A percentile compares a stretch with the other conserved stretches of the same genome.
phyloP scores from a whole-genome alignment of 192 early-diverging fungal genomes.

The Mortierella claussenii region DNA sequence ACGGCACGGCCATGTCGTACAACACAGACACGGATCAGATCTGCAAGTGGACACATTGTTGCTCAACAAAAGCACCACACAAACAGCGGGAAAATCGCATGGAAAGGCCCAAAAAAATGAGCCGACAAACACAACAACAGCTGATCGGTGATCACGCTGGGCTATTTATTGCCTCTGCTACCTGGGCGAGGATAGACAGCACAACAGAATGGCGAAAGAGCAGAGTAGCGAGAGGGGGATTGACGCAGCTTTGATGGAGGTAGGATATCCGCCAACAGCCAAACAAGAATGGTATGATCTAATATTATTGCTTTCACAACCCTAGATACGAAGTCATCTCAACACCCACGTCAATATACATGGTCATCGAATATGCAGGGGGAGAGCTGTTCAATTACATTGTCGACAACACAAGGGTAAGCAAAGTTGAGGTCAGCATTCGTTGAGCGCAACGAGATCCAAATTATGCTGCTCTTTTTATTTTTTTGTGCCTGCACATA shows the following conservation, averaged over 20 bases:
- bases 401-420: constrained; percentile 77
- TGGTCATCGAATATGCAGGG: constrained; percentile 92
- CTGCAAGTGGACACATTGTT: too few relatives aligned
- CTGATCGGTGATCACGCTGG: constrained; percentile 24
- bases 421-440: background rate
- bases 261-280: too few relatives aligned
- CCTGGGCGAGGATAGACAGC: too few relatives aligned
- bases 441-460: too few relatives aligned
- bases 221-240: too few relatives aligned
- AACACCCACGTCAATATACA: constrained; percentile 95
- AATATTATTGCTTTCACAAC: too few relatives aligned
- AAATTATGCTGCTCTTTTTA: background rate
- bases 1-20: too few relatives aligned
- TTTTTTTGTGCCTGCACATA: background rate
- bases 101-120: constrained; percentile 1
- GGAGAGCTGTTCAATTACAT: constrained; percentile 90
- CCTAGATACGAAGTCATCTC: constrained; percentile 95
- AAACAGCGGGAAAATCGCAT: too few relatives aligned
- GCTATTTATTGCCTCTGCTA: background rate
- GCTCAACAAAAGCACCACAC: too few relatives aligned
- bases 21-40: constrained; percentile 8
- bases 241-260: too few relatives aligned
- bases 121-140: constrained; percentile 12
- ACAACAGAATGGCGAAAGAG: too few relatives aligned
- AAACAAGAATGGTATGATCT: too few relatives aligned